phyloP scores from a whole-genome alignment of 1,284 basidiomycete genomes.

The Porogramme epimiltina region DNA sequence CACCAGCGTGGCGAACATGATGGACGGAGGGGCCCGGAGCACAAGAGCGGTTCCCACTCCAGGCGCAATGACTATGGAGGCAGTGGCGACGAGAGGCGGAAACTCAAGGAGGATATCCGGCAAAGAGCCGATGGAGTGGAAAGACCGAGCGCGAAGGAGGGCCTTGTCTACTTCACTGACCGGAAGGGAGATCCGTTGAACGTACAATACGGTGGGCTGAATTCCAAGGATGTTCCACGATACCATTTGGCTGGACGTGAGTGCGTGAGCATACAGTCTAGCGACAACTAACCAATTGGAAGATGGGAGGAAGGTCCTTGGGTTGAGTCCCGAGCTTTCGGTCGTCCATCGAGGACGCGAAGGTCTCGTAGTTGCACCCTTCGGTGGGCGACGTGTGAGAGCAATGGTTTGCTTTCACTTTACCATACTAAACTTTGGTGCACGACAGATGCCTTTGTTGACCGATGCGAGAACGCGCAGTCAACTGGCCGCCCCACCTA shows the following conservation, averaged over 20 bases:
- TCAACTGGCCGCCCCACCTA: conserved; percentile 51
- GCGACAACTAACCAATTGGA: conserved; percentile 54
- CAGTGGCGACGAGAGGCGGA: conserved; percentile 38
- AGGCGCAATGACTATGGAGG: conserved; percentile 2
- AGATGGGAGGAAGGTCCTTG: conserved; percentile 69
- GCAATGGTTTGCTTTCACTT: neutral
- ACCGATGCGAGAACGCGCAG: conserved; percentile 56
- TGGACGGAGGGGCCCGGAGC: conserved; percentile 8
- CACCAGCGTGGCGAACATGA: conserved; percentile 19
- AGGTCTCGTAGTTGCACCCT: conserved; percentile 62
- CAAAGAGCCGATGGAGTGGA: neutral
- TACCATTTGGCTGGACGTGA: conserved; percentile 63
- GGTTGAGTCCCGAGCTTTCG: conserved; percentile 50
- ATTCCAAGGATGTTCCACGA: conserved; percentile 67
- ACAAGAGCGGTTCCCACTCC: conserved; percentile 10
- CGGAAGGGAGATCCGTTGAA: conserved; percentile 70
- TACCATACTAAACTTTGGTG: neutral
- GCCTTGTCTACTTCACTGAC: conserved; percentile 61
- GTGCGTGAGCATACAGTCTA: conserved; percentile 18
- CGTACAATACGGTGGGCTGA: conserved; percentile 67
- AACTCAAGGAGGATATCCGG: conserved; percentile 37
- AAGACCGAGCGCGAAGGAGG: conserved; percentile 9
- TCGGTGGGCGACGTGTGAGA: conserved; percentile 41
- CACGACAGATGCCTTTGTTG: conserved; percentile 49
- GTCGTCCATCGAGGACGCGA: conserved; percentile 51